These are phyloP conservation scores for Sporisorium iseilematis-ciliati DNA, from an alignment of 1,284 basidiomycete genomes.

Conservation along the genomic window DNA sequence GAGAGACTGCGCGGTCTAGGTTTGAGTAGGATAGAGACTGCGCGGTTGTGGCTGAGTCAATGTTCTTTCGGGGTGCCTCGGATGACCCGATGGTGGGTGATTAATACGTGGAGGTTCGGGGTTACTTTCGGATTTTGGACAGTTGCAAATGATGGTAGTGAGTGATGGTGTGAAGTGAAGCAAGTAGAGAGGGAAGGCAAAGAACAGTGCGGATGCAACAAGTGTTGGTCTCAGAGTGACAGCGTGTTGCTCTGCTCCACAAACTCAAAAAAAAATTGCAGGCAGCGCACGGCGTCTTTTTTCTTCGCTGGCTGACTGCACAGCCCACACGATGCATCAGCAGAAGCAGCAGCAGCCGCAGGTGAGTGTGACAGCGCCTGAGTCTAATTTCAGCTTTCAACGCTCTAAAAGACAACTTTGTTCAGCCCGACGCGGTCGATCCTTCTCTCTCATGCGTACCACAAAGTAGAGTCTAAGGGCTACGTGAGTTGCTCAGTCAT, in stretches of 20 bases:
- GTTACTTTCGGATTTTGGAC: no score
- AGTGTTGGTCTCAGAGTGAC: constrained; percentile 18
- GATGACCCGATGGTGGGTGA: neutral
- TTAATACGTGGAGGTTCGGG: no score
- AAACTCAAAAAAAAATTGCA: constrained; percentile 2
- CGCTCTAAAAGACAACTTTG: neutral
- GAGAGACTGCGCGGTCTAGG: neutral
- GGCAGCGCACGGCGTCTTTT: neutral
- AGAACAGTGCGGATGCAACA: neutral
- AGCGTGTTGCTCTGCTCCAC: constrained; percentile 17
- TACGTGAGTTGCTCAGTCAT: neutral
- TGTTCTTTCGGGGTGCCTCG: neutral
- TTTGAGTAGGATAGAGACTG: neutral
- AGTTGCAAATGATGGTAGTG: constrained; percentile 7
- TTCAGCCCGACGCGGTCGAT: neutral
- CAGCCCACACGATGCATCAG: constrained; percentile 19
- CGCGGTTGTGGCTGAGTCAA: neutral
- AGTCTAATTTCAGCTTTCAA: neutral
- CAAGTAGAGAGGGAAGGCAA: neutral
- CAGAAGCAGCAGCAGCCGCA: neutral
- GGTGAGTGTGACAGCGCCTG: neutral
- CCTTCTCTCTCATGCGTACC: no score
- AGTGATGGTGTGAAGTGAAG: neutral
- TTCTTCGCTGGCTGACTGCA: constrained; percentile 10
- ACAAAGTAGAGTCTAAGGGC: neutral